Conservation (phyloP, 352 stramenopile species). For the Phytophthora quininea region DNA sequence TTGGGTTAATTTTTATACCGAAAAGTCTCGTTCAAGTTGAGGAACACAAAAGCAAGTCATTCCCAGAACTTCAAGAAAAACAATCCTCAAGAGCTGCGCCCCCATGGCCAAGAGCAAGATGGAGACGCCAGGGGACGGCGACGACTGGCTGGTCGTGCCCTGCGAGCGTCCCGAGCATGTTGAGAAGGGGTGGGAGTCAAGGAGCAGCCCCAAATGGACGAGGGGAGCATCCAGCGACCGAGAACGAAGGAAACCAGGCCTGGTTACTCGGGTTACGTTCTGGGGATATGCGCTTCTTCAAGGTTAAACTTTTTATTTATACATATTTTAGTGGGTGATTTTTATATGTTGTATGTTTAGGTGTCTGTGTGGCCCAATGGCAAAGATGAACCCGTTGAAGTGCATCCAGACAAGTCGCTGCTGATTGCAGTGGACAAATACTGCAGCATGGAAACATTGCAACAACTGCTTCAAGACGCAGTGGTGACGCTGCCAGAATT, state of each 20-base stretch:
- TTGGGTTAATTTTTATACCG: no score
- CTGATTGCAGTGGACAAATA: slow-evolving; percentile 35
- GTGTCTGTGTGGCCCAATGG: slow-evolving; percentile 35
- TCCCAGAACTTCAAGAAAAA: not conserved
- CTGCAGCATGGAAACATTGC: slow-evolving; percentile 8
- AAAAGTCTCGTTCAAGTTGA: not conserved
- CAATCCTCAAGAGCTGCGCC: not conserved
- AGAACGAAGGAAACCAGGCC: not conserved
- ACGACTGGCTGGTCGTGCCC: slow-evolving; percentile 35
- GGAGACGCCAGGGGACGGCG: slow-evolving; percentile 9
- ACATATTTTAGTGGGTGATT: not conserved
- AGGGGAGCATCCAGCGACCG: not conserved
- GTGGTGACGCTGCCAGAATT: slow-evolving; percentile 42
- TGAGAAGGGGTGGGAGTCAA: not conserved
- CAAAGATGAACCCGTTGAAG: slow-evolving; percentile 21
- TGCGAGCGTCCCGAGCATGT: not conserved
- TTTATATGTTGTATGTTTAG: slow-evolving; percentile 34
- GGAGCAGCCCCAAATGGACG: slow-evolving; percentile 1
- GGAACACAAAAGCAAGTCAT: no score
- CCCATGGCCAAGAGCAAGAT: not conserved
- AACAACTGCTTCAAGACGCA: slow-evolving; percentile 17
- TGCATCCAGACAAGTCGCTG: slow-evolving; percentile 31
- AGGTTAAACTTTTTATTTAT: not conserved
- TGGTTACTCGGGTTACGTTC: not conserved
- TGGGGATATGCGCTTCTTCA: not conserved